A percentile compares a stretch with the other conserved stretches of the same genome.
Conservation (phyloP, 106 monocot species). For the Chionographis japonica region DNA sequence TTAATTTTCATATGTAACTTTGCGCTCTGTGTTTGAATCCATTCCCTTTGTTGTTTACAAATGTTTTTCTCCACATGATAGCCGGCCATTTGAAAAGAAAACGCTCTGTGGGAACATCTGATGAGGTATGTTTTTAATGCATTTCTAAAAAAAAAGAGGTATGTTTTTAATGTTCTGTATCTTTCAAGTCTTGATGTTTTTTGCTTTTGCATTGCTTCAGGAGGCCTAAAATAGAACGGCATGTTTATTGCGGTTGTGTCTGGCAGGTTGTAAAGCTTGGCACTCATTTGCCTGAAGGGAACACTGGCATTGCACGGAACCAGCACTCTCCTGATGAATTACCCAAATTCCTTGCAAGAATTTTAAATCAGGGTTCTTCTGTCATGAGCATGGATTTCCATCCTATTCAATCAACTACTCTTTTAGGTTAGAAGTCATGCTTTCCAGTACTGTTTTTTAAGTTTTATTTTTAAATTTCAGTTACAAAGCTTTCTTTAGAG, state of each 20-base stretch:
- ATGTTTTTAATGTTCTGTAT: neutral
- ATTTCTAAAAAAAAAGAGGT: too few relatives aligned
- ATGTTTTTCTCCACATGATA: too few relatives aligned
- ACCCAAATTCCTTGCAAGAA: constrained; percentile 29
- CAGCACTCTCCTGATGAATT: constrained; percentile 27
- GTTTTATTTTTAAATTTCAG: neutral
- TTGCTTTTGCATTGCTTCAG: neutral
- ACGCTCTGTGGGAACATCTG: constrained; percentile 47
- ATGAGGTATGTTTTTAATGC: constrained; percentile 38
- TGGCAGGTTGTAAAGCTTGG: constrained; percentile 20
- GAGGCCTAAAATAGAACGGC: too few relatives aligned
- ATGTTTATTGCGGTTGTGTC: neutral
- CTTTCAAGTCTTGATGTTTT: neutral
- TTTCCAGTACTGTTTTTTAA: neutral
- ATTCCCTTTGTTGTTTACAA: too few relatives aligned
- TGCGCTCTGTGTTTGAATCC: too few relatives aligned
- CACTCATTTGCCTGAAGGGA: constrained; percentile 21
- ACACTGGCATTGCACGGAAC: constrained; percentile 15
- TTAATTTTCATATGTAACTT: too few relatives aligned
- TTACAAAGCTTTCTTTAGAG: too few relatives aligned
- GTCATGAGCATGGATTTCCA: constrained; percentile 53
- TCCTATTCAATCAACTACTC: constrained; percentile 36
- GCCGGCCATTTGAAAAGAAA: constrained; percentile 20
- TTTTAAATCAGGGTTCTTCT: constrained; percentile 36
- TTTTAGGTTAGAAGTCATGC: constrained; percentile 34